These are phyloP conservation scores for Ensete glaucum DNA, from an alignment of 176 grass and related monocot species.

Conservation along the genomic window DNA sequence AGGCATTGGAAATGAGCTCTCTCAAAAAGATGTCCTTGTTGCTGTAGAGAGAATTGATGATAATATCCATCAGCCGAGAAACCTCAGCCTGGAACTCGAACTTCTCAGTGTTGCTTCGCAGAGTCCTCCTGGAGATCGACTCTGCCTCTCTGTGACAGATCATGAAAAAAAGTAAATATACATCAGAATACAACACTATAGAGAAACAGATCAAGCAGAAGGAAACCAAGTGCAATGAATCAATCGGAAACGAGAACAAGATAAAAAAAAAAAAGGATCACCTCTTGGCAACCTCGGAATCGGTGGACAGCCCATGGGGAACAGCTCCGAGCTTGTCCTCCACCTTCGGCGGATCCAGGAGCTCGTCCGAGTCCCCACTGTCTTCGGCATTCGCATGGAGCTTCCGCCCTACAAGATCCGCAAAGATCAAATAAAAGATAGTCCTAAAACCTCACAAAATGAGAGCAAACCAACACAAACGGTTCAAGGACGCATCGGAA, in stretches of 20 bases:
- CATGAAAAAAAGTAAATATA: background rate
- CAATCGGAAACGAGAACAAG: background rate
- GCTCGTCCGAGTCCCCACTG: slow-evolving; percentile 46
- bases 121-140: slow-evolving; percentile 85
- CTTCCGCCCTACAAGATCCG: slow-evolving; percentile 50
- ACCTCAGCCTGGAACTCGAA: slow-evolving; percentile 99
- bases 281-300: slow-evolving; percentile 77
- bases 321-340: slow-evolving; percentile 88
- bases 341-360: slow-evolving; percentile 65
- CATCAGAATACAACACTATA: background rate
- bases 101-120: slow-evolving; percentile 67
- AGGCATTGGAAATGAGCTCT: slow-evolving; percentile 98
- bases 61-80: slow-evolving; percentile 95
- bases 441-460: slow-evolving; percentile 7
- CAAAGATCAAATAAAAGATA: background rate
- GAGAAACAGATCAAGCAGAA: background rate
- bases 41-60: slow-evolving; percentile 98
- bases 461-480: background rate
- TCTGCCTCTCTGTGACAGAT: slow-evolving; percentile 61
- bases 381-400: slow-evolving; percentile 84
- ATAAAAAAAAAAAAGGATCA: background rate
- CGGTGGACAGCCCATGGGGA: slow-evolving; percentile 72
- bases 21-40: slow-evolving; percentile 99
- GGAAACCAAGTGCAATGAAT: background rate
- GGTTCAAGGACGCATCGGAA: background rate